Conservation (phyloP, 352 stramenopile genomes). For the Phytophthora fragariaefolia region DNA sequence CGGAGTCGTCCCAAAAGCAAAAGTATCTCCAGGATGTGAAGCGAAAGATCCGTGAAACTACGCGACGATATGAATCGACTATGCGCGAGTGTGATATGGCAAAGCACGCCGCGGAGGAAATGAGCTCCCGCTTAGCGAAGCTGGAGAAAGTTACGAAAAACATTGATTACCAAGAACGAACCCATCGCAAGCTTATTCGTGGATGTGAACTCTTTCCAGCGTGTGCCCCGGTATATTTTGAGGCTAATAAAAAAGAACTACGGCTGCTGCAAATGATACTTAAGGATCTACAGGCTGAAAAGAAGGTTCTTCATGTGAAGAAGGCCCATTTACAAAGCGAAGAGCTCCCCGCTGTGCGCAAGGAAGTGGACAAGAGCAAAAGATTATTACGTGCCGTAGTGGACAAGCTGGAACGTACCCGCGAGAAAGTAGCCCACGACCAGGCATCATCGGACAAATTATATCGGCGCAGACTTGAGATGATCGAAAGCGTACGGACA, state of each 20-base stretch:
- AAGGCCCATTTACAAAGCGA: constrained; percentile 64
- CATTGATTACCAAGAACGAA: constrained; percentile 80
- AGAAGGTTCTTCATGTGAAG: constrained; percentile 68
- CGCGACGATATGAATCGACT: constrained; percentile 61
- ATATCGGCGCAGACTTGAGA: constrained; percentile 70
- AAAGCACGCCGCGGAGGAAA: constrained; percentile 76
- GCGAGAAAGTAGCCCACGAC: constrained; percentile 72
- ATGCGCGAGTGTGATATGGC: constrained; percentile 86
- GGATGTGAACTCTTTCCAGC: constrained; percentile 72
- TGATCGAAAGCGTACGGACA: constrained; percentile 72
- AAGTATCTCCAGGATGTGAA: constrained; percentile 64
- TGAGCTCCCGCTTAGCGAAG: constrained; percentile 71
- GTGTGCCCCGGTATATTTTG: constrained; percentile 64
- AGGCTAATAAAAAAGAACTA: constrained; percentile 72
- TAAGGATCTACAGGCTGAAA: constrained; percentile 72
- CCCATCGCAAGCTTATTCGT: constrained; percentile 68
- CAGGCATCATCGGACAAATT: constrained; percentile 72
- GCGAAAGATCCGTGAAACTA: constrained; percentile 68
- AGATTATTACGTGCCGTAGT: constrained; percentile 67
- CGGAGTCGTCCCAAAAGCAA: constrained; percentile 70
- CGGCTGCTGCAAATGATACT: constrained; percentile 74
- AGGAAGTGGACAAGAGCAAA: constrained; percentile 67
- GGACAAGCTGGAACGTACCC: constrained; percentile 65
- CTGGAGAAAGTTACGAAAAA: constrained; percentile 65
- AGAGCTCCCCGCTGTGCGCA: constrained; percentile 62